Evolutionary conservation across 805 yeast species (phyloP).

Genomic region (Ogataea sp.): DNA sequence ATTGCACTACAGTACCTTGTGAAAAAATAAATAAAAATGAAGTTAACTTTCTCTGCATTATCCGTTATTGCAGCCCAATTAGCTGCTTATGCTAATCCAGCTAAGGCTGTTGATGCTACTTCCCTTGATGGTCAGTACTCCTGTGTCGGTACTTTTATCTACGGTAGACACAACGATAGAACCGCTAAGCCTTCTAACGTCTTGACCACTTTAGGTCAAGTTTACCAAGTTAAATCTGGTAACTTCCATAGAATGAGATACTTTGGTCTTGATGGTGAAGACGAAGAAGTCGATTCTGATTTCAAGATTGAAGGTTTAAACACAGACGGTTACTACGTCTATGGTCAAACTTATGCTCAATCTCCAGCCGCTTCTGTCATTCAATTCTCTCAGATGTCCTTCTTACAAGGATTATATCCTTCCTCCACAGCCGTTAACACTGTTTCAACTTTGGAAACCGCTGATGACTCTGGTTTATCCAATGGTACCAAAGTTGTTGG

Average conservation of each 20-base stretch:
- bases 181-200: conserved; percentile 35
- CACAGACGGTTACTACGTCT: conserved; percentile 26
- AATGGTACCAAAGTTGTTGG: conserved; percentile 31
- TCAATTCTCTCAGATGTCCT: conserved; percentile 32
- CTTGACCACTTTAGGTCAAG: conserved; percentile 37
- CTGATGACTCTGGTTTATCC: conserved; percentile 24
- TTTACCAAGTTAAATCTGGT: conserved; percentile 30
- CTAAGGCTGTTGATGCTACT: conserved; percentile 12
- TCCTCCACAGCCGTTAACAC: conserved; percentile 25
- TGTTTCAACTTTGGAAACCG: conserved; percentile 15
- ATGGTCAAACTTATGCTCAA: conserved; percentile 29
- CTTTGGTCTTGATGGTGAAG: conserved; percentile 25
- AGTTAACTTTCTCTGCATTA: neutral
- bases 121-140: conserved; percentile 15
- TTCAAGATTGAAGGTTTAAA: conserved; percentile 24
- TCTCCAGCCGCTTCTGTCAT: conserved; percentile 30
- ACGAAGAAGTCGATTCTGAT: conserved; percentile 17
- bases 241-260: conserved; percentile 34
- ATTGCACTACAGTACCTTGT: too few species aligned
- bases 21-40: neutral
- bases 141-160: conserved; percentile 35
- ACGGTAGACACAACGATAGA: conserved; percentile 43
- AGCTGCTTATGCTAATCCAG: conserved; percentile 1
- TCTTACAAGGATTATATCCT: conserved; percentile 41
- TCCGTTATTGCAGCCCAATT: neutral